These are phyloP conservation scores for Passiflora organensis DNA, from an alignment of 345 rosid genomes.

Conservation along the genomic window DNA sequence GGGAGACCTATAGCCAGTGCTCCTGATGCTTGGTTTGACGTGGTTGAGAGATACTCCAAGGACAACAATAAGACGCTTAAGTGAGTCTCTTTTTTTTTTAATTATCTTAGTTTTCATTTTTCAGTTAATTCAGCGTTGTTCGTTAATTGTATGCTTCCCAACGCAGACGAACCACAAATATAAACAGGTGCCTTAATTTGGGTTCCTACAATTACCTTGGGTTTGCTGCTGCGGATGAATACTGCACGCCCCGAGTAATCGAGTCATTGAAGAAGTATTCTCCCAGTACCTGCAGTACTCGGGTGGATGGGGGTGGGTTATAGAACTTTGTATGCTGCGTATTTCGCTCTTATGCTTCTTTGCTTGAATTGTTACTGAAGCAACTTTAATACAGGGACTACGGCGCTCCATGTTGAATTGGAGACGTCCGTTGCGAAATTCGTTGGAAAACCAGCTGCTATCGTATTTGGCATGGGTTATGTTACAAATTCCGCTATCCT, in stretches of 20 bases:
- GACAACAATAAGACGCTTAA: constrained; percentile 78
- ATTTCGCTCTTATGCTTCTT: background rate
- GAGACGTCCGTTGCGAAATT: constrained; percentile 77
- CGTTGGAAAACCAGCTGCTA: constrained; percentile 89
- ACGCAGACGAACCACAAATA: constrained; percentile 69
- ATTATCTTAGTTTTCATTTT: constrained; percentile 5
- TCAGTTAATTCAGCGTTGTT: background rate
- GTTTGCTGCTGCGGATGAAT: constrained; percentile 91
- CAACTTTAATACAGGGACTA: constrained; percentile 51
- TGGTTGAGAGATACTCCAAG: constrained; percentile 72
- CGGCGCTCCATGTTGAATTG: constrained; percentile 62
- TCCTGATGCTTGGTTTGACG: constrained; percentile 87
- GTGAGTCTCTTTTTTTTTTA: constrained; percentile 51
- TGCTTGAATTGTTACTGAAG: background rate
- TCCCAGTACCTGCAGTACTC: constrained; percentile 80
- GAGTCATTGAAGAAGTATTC: constrained; percentile 68
- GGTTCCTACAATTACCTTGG: constrained; percentile 98
- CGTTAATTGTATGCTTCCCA: constrained; percentile 1
- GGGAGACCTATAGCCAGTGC: constrained; percentile 82
- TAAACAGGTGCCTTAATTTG: constrained; percentile 72
- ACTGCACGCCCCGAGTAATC: constrained; percentile 88
- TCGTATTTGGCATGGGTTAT: constrained; percentile 88
- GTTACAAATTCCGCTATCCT: constrained; percentile 82
- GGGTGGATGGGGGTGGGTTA: constrained; percentile 80
- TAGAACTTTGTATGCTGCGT: constrained; percentile 27